Base-by-base conservation (phyloP, 108 stramenopile species). In the Cyclotella choctawhatcheeana region DNA sequence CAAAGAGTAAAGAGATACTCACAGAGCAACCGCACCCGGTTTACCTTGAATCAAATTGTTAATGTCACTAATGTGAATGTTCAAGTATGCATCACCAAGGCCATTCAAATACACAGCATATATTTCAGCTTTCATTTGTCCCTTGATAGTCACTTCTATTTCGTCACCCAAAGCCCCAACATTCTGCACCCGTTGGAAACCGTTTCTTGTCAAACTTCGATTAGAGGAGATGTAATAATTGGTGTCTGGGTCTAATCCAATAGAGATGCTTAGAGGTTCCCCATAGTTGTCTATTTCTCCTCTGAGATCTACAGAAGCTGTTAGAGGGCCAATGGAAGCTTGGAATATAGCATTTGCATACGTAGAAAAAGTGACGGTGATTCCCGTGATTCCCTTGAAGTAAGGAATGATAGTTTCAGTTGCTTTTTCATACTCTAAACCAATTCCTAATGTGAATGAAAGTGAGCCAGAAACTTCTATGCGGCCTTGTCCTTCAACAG, bases 211-310 rank as follows among this genome's bases (percentile, higher is more conserved):
- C 31, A 69, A 13, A 45, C 33, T 22, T 21, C 16, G 34, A 21
- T 63, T 29, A 32, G 48, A 40, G 47, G 59, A 53, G 40, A 81
- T 50, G 45, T 70, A 75, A 48, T 81, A 81, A 60, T 81, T 81
- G 52, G 71, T 12, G 6, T 22, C 37, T 21, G n/a, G n/a, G 30
- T 75, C 44, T 14, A 81, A 64, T 18, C 80, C 74, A 40, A 70
- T 35, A n/a, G 20, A 14, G 18, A 81, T 45, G 26, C 3, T 50
- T 14, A 81, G 34, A 17, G 50, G 67, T 21, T 66, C 27, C 4
- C 62, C 74, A 35, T 64, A 34, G 29, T 52, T 75, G 40, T 67
- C 73, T 13, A 67, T 64, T 17, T 5, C 33, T 30, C 69, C 55
- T 0, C 37, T 24, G 1, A 44, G 60, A 64, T 33, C 37, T 3